These are phyloP conservation scores for Dioszegia crocea DNA, from an alignment of 768 basidiomycete genomes.

Conservation along the genomic window DNA sequence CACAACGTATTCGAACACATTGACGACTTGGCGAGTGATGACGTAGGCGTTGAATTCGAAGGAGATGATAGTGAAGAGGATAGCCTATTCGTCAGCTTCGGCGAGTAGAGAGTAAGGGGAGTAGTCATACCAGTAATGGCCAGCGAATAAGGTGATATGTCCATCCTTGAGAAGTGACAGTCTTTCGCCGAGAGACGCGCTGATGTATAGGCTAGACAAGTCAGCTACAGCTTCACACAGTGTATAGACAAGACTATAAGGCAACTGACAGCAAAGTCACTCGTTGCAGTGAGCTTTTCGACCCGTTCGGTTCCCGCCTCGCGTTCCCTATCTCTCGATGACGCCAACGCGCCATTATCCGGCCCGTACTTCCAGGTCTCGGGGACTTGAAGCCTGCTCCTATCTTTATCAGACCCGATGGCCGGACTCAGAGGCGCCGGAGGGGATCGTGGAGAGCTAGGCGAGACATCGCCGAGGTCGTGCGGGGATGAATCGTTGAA, in stretches of 20 bases:
- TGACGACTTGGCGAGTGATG: constrained; percentile 82
- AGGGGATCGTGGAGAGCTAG: constrained; percentile 25
- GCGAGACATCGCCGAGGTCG: constrained; percentile 27
- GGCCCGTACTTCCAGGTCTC: constrained; percentile 34
- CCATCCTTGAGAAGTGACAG: constrained; percentile 58
- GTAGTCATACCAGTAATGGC: constrained; percentile 69
- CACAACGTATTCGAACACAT: constrained; percentile 85
- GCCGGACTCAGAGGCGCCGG: constrained; percentile 13
- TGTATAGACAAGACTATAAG: constrained; percentile 44
- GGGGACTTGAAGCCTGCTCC: background rate
- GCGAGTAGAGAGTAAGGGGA: background rate
- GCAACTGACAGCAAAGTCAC: constrained; percentile 53
- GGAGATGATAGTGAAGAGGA: constrained; percentile 79
- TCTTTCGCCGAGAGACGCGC: constrained; percentile 61
- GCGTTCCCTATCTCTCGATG: background rate
- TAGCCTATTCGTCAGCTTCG: constrained; percentile 54
- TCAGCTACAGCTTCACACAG: background rate
- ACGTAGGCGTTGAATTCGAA: constrained; percentile 75
- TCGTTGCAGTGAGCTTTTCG: constrained; percentile 48
- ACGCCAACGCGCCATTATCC: constrained; percentile 15
- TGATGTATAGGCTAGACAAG: constrained; percentile 72
- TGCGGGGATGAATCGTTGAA: constrained; percentile 55
- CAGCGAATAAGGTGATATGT: constrained; percentile 74
- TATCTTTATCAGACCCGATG: background rate
- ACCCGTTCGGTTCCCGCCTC: constrained; percentile 30